Conservation (phyloP, 202 grass and related monocot genomes). For the Cymbopogon flexuosus region DNA sequence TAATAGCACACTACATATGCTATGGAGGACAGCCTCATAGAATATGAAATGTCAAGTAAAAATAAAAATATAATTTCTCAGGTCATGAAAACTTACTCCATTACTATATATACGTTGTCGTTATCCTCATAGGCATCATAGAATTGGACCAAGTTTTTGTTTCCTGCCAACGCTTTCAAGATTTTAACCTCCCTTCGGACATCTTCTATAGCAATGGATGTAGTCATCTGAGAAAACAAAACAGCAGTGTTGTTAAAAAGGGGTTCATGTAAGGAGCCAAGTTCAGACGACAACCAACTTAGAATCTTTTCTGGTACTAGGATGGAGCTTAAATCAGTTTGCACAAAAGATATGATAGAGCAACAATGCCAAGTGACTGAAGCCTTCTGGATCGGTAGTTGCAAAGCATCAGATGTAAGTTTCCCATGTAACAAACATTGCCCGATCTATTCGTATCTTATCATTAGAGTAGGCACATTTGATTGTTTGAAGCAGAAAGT, state of each 20-base stretch:
- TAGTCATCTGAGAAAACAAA: constrained; percentile 65
- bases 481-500: not conserved
- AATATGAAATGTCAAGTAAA: constrained; percentile 3
- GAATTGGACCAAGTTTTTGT: constrained; percentile 77
- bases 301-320: not conserved
- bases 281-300: not conserved
- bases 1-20: constrained; percentile 3
- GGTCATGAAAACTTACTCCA: constrained; percentile 64
- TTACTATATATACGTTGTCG: constrained; percentile 75
- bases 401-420: not conserved
- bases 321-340: not conserved
- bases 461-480: not conserved
- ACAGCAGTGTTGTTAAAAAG: not conserved
- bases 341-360: not conserved
- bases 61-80: not conserved
- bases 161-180: constrained; percentile 65
- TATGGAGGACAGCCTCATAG: not conserved
- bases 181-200: constrained; percentile 84
- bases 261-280: not conserved
- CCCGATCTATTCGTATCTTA: not conserved
- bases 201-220: constrained; percentile 82
- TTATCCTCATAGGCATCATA: constrained; percentile 79
- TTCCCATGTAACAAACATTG: not conserved
- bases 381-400: not conserved
- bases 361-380: not conserved